These are phyloP conservation scores for Dictyostelium firmibasis DNA, from an alignment of 78 protist genomes.

Conservation along the genomic window DNA sequence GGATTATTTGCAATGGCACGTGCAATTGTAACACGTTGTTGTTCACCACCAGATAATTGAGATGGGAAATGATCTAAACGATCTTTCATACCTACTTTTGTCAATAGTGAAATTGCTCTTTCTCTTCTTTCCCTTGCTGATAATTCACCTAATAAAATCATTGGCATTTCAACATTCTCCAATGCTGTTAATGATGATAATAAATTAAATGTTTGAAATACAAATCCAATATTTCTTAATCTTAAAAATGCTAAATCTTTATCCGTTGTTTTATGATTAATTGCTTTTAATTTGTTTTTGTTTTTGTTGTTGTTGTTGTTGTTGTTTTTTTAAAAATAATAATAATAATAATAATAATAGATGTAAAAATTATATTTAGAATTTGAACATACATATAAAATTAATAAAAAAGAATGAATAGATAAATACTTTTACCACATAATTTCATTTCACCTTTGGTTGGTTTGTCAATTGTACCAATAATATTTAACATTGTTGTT, in stretches of 20 bases:
- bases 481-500: constrained; percentile 93
- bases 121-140: constrained; percentile 64
- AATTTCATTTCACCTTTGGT: constrained; percentile 93
- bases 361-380: background rate
- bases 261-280: constrained; percentile 83
- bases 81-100: constrained; percentile 89
- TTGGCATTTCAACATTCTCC: constrained; percentile 97
- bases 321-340: no score
- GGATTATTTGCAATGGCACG: constrained; percentile 96
- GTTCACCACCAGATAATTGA: constrained; percentile 95
- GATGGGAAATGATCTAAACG: constrained; percentile 94
- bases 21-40: constrained; percentile 96
- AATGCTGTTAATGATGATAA: constrained; percentile 93
- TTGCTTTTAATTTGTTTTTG: constrained; percentile 15
- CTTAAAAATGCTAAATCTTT: constrained; percentile 88
- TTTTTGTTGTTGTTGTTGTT: no score
- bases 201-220: constrained; percentile 97
- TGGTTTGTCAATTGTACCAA: constrained; percentile 97
- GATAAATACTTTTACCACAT: constrained; percentile 79
- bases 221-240: constrained; percentile 91
- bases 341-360: background rate
- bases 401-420: background rate
- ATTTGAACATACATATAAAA: background rate
- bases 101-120: constrained; percentile 73
- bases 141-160: constrained; percentile 91